These are phyloP conservation scores for Hypoxylon trugodes DNA, from an alignment of 495 filamentous ascomycete genomes.

Conservation along the genomic window DNA sequence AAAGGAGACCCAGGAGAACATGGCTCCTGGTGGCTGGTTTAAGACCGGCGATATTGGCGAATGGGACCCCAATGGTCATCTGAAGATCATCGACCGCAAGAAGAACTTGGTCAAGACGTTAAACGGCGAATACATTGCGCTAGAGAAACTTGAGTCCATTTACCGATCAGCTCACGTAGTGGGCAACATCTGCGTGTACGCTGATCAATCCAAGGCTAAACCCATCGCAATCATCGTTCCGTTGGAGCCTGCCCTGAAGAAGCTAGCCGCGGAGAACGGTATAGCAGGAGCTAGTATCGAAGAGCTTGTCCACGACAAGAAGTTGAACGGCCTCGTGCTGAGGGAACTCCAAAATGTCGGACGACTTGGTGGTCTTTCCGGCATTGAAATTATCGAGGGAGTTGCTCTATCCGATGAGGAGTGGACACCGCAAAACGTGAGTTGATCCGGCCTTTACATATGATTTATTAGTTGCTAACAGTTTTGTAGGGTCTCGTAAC, in stretches of 20 bases:
- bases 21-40: conserved; percentile 89
- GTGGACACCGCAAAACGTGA: conserved; percentile 96
- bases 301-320: conserved; percentile 82
- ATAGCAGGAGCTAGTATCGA: conserved; percentile 77
- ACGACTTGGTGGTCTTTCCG: conserved; percentile 75
- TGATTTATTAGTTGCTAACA: conserved; percentile 36
- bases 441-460: conserved; percentile 44
- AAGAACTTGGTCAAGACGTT: conserved; percentile 97
- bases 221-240: conserved; percentile 96
- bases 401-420: conserved; percentile 94
- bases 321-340: conserved; percentile 79
- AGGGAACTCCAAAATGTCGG: conserved; percentile 82
- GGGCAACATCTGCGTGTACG: conserved; percentile 95
- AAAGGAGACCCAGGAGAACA: conserved; percentile 78
- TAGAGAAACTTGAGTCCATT: conserved; percentile 97
- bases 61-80: conserved; percentile 81
- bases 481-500: conserved; percentile 67
- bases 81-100: conserved; percentile 94
- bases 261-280: conserved; percentile 76
- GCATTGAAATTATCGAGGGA: conserved; percentile 92
- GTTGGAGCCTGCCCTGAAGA: conserved; percentile 83
- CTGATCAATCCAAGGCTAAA: conserved; percentile 79
- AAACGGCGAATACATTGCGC: conserved; percentile 96
- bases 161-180: conserved; percentile 88
- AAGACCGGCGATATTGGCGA: conserved; percentile 96